Base-by-base conservation (phyloP, 2,329 filamentous ascomycete species). In the Camptophora hylomeconis region DNA sequence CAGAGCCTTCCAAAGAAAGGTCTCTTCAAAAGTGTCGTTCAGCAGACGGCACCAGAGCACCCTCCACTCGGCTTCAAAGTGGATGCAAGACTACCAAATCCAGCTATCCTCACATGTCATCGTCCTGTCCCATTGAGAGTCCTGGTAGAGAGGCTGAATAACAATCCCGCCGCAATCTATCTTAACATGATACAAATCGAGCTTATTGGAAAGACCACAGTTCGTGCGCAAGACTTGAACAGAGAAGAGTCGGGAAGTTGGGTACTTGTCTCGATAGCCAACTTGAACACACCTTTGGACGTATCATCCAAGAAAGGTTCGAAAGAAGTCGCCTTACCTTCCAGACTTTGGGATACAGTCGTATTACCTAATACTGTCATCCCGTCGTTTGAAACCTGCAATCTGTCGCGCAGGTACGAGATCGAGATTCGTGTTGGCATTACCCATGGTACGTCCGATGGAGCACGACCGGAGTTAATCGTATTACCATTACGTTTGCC, bases 91-190 rank as follows among this genome's bases (percentile, higher is more conserved):
- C 59, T 98, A 17, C 89, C 89, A 0, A 80, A 84, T 47, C 89
- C 89, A 3, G 68, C 82, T 3, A 80, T 94, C 24, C 59, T 95
- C 27, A 94, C 86, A 0, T 92, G 86, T 58, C 92, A 92, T 50
- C 70, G 86, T 41, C 75, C 83, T 4, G 46, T 95, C 5, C 87
- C 87, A 1, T 61, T 95, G 3, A 71, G 83, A 1, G 58, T 98
- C 6, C 60, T 94, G 9, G 66, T 84, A 20, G 83, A 77, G 45
- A 92, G 83, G 50, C 58, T 84, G 13, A 76, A 69, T 31, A 64
- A 76, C 11, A 73, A 72, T 26, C 61, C 63, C 1, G 81, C 83
- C 32, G 68, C 72, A 15, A 64, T 93, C 1, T 82, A 76, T 44
- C 58, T 98, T 8, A 72, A 78, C 19, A 79, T 77, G 18, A 58